Evolutionary conservation across 1,284 basidiomycete genomes (phyloP).

Genomic region (Serendipita sp.): DNA sequence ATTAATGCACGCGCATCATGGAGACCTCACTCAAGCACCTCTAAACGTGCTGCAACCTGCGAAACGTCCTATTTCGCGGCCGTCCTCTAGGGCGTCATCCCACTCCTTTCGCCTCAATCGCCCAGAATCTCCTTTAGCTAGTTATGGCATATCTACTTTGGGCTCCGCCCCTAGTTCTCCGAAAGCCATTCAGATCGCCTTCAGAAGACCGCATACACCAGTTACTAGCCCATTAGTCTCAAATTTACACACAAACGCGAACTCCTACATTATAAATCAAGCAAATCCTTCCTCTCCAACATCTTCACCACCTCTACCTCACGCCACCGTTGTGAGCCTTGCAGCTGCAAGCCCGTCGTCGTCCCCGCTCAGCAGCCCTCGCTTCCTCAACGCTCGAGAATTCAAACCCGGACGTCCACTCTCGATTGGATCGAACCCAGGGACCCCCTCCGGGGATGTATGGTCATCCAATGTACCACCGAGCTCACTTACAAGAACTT

Average conservation of each 20-base stretch:
- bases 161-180: constrained; percentile 52
- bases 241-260: constrained; percentile 28
- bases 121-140: constrained; percentile 35
- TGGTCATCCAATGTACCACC: constrained; percentile 44
- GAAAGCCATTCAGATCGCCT: constrained; percentile 40
- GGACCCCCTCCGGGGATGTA: constrained; percentile 66
- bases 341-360: constrained; percentile 27
- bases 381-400: constrained; percentile 50
- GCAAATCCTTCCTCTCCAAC: constrained; percentile 41
- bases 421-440: constrained; percentile 58
- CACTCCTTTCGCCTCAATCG: constrained; percentile 42
- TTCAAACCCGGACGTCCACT: constrained; percentile 61
- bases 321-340: constrained; percentile 35
- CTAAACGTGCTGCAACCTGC: constrained; percentile 68
- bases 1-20: constrained; percentile 74
- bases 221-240: constrained; percentile 52
- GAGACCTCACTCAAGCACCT: constrained; percentile 67
- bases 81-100: constrained; percentile 64
- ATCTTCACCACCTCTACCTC: constrained; percentile 52
- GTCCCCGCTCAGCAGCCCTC: constrained; percentile 38
- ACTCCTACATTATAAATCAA: constrained; percentile 43
- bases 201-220: constrained; percentile 64
- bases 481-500: constrained; percentile 45
- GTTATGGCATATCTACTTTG: constrained; percentile 41
- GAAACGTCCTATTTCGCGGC: constrained; percentile 62